Evolutionary conservation across 2,329 filamentous ascomycete species (phyloP), one percentile per base, ranked within the genome.

Genomic region (Aureobasidium sp.): DNA sequence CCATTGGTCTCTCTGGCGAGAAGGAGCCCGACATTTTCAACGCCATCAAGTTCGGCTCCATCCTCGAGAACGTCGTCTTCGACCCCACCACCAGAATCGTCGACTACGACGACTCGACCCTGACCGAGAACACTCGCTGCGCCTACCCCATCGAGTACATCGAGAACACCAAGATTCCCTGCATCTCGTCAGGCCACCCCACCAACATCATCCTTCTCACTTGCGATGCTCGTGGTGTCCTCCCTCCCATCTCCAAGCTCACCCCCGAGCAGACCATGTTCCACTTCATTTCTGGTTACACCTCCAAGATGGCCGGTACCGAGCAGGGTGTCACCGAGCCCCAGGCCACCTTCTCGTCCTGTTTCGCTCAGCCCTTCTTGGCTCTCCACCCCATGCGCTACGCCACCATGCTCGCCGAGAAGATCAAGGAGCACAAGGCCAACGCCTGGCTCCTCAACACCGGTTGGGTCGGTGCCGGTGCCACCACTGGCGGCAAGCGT

Each of bases 241-340:
- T 99, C 62, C 94, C 94, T 62, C 94, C 94, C 53, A 97, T 99
- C 79, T 97, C 91, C 71, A 97, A 97, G 84, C 88, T 99, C 75
- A 86, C 89, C 82, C 85, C 88, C 67, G 86, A 90, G 71, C 94
- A 97, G 81, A 96, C 91, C 77, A 97, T 99, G 93, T 99, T 97
- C 88, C 94, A 99, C 84, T 99, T 99, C 86, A 99, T 99, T 79
- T 96, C 90, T 21, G 94, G 94, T 70, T 99, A 99, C 84, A 99
- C 94, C 66, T 97, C 93, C 74, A 99, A 99, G 87, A 99, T 99
- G 94, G 94, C 94, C 67, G 94, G 94, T 72, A 99, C 94, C 37
- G 94, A 99, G 81, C 91, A 97, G 67, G 94, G 94, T 72, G 86
- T 99, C 67, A 95, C 90, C 10, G 94, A 99, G 80, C 94, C 94